These are phyloP conservation scores for Myxozyma sirexii DNA, from an alignment of 805 yeast species.

Conservation along the genomic window DNA sequence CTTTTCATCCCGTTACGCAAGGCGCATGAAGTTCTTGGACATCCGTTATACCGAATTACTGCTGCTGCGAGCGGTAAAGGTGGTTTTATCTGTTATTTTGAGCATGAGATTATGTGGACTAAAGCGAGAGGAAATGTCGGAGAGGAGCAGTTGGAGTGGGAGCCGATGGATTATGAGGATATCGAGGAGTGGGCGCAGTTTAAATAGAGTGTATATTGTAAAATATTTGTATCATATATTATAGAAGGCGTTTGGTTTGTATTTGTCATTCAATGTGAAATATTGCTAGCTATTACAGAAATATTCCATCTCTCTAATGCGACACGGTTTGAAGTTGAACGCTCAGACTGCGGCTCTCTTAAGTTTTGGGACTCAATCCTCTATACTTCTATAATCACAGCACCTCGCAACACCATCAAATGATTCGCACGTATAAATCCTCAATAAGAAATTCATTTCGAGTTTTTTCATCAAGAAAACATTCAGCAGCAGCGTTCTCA, in stretches of 20 bases:
- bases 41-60: slow-evolving; percentile 50
- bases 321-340: no score
- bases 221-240: neutral
- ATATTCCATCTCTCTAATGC: no score
- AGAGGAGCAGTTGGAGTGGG: slow-evolving; percentile 41
- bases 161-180: slow-evolving; percentile 45
- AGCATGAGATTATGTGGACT: slow-evolving; percentile 68
- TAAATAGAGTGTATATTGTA: neutral
- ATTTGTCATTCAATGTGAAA: neutral
- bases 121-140: slow-evolving; percentile 29
- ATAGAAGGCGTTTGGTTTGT: neutral
- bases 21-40: slow-evolving; percentile 47
- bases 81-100: slow-evolving; percentile 52
- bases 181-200: slow-evolving; percentile 24
- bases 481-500: slow-evolving; percentile 18
- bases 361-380: no score
- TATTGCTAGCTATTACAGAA: neutral
- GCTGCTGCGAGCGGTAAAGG: slow-evolving; percentile 42
- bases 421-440: neutral
- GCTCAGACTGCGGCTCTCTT: no score
- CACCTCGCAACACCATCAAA: no score
- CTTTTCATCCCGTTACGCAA: slow-evolving; percentile 45
- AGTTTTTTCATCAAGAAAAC: neutral
- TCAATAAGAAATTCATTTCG: neutral
- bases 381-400: no score